phyloP scores from a whole-genome alignment of 2,329 filamentous ascomycete species.

The Colletotrichum siamense region DNA sequence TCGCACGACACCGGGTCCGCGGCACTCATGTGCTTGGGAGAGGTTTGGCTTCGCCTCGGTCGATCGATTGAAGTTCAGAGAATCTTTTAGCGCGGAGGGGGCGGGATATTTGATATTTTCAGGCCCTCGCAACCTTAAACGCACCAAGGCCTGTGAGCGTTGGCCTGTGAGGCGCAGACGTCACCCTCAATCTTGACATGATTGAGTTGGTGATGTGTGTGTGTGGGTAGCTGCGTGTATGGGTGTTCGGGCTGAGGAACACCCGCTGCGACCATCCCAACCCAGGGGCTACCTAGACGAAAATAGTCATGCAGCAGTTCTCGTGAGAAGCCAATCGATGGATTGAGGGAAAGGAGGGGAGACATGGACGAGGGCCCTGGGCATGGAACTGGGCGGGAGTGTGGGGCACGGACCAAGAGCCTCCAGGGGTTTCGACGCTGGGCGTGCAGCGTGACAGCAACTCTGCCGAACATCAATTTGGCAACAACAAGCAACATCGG shows the following conservation, averaged over 20 bases:
- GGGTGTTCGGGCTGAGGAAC: background rate
- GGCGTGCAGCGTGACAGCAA: conserved; percentile 6
- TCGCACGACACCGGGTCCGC: background rate
- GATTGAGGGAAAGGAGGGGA: background rate
- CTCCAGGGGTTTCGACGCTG: conserved; percentile 1
- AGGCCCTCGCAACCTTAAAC: background rate
- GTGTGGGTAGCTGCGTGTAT: background rate
- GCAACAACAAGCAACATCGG: background rate
- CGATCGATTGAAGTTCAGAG: background rate
- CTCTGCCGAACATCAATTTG: conserved; percentile 8
- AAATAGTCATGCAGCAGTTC: conserved; percentile 7
- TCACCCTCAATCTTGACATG: background rate
- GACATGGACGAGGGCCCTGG: background rate
- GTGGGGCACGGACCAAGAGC: background rate
- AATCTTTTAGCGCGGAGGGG: background rate
- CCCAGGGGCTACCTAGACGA: background rate
- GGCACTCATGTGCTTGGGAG: background rate
- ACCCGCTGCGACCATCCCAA: conserved; percentile 8
- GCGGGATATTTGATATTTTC: background rate
- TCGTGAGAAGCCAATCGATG: background rate
- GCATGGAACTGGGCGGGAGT: background rate
- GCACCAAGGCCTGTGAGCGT: background rate
- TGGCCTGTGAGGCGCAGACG: background rate
- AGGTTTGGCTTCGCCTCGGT: background rate
- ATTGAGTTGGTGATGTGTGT: background rate